Conservation (phyloP, 2,329 filamentous ascomycete genomes). For the Mariannaea sp. region DNA sequence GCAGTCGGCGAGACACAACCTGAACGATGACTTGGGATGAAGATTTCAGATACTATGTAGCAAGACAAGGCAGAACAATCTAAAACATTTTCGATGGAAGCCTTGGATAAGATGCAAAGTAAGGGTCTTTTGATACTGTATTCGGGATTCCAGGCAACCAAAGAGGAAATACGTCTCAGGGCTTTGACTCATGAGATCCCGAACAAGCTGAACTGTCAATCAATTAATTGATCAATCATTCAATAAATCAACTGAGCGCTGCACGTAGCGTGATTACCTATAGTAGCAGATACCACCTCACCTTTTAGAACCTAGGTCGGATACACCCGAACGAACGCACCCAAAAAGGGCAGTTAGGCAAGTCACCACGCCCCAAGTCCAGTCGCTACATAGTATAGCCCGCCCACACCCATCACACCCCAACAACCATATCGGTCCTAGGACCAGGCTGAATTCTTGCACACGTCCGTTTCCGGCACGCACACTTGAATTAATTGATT, state of each 20-base stretch:
- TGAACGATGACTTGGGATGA: conserved; percentile 20
- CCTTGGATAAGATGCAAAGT: neutral
- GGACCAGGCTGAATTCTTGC: neutral
- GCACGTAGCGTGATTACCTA: neutral
- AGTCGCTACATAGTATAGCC: no score
- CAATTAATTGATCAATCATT: neutral
- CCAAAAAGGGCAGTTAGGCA: conserved; percentile 7
- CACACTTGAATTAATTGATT: neutral
- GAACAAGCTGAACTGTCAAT: neutral
- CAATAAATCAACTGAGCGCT: neutral
- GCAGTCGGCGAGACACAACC: conserved; percentile 27
- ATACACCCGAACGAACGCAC: conserved; percentile 13
- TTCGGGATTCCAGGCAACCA: neutral
- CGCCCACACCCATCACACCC: no score
- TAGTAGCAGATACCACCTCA: no score
- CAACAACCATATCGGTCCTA: neutral
- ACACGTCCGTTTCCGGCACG: conserved; percentile 9
- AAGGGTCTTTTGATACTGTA: neutral
- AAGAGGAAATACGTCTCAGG: conserved; percentile 18
- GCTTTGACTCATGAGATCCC: neutral
- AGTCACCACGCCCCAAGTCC: no score
- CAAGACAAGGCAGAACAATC: conserved; percentile 8
- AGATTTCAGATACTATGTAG: no score
- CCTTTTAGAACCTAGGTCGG: neutral
- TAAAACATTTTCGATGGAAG: conserved; percentile 1